These are phyloP conservation scores for Pythium volutum DNA, from an alignment of 352 stramenopile species.

Conservation along the genomic window DNA sequence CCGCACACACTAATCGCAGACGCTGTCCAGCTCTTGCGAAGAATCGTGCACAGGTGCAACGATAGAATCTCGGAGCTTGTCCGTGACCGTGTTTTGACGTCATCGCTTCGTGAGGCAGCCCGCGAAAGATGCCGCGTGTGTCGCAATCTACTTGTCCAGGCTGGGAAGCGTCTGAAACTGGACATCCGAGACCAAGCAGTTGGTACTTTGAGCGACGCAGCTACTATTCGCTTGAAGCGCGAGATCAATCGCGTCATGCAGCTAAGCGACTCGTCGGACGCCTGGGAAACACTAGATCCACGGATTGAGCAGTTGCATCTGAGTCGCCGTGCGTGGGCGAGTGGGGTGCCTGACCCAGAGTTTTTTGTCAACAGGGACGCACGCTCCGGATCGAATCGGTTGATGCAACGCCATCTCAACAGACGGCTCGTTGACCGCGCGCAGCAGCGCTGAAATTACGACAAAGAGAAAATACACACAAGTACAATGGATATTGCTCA, in stretches of 20 bases:
- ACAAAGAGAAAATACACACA: not conserved
- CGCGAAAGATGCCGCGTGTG: slow-evolving; percentile 18
- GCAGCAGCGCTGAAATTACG: not conserved
- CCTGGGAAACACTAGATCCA: slow-evolving; percentile 43
- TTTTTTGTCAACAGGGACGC: slow-evolving; percentile 39
- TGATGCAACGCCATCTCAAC: slow-evolving; percentile 14
- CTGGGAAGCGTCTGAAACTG: slow-evolving; percentile 17
- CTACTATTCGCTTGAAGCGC: slow-evolving; percentile 16
- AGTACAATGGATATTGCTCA: slow-evolving; percentile 15
- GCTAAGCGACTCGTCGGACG: slow-evolving; percentile 29
- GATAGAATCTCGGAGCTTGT: slow-evolving; percentile 11
- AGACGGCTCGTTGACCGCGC: slow-evolving; percentile 1
- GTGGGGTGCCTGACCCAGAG: slow-evolving; percentile 44
- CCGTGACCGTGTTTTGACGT: not conserved
- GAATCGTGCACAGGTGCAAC: slow-evolving; percentile 12
- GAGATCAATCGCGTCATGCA: slow-evolving; percentile 28
- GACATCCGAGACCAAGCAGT: not conserved
- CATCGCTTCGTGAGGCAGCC: slow-evolving; percentile 1
- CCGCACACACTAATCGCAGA: not conserved
- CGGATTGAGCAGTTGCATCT: slow-evolving; percentile 43
- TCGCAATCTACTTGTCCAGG: slow-evolving; percentile 15
- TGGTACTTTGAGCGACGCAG: not conserved
- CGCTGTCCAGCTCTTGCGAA: not conserved
- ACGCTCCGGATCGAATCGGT: slow-evolving; percentile 9
- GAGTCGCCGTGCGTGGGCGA: slow-evolving; percentile 37